Evolutionary conservation across 768 basidiomycete genomes (phyloP).

Genomic region (Crepidotus variabilis): DNA sequence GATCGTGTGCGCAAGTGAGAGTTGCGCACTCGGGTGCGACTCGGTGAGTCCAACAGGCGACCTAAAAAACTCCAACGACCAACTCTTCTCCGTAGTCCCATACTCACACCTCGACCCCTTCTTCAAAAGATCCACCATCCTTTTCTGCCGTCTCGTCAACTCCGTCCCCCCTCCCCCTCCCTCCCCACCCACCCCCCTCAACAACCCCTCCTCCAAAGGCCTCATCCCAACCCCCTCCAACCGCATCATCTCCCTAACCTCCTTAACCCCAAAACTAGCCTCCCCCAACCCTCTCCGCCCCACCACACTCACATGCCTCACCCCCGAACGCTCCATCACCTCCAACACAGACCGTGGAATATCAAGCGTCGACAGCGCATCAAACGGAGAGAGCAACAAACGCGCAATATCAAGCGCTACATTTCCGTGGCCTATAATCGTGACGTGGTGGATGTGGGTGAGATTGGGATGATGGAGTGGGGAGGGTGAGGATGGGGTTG

Average conservation of each 20-base stretch:
- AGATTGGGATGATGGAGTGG: constrained; percentile 50
- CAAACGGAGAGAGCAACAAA: constrained; percentile 74
- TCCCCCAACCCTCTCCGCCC: constrained; percentile 86
- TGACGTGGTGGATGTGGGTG: constrained; percentile 63
- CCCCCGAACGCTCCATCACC: constrained; percentile 53
- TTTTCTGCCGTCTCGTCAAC: constrained; percentile 61
- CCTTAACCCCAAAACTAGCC: constrained; percentile 90
- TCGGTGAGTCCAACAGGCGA: constrained; percentile 50
- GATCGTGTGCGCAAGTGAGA: constrained; percentile 59
- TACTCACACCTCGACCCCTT: constrained; percentile 54
- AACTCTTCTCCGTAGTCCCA: constrained; percentile 58
- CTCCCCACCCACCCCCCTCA: constrained; percentile 29
- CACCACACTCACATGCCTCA: constrained; percentile 79
- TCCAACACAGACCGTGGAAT: constrained; percentile 73
- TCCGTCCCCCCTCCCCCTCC: constrained; percentile 25
- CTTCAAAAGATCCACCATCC: constrained; percentile 60
- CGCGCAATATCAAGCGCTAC: constrained; percentile 92
- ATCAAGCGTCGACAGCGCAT: constrained; percentile 66
- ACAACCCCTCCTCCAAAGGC: constrained; percentile 48
- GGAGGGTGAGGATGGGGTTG: not conserved
- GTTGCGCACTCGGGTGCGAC: constrained; percentile 27
- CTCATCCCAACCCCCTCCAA: constrained; percentile 64
- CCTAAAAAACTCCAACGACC: constrained; percentile 81
- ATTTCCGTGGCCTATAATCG: constrained; percentile 92
- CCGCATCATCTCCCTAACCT: constrained; percentile 80